Percentiles rank a stretch among this genome's conserved stretches.
Evolutionary conservation across 495 filamentous ascomycete genomes (phyloP).

Genomic region (Pseudoneurospora amorphoporcata): DNA sequence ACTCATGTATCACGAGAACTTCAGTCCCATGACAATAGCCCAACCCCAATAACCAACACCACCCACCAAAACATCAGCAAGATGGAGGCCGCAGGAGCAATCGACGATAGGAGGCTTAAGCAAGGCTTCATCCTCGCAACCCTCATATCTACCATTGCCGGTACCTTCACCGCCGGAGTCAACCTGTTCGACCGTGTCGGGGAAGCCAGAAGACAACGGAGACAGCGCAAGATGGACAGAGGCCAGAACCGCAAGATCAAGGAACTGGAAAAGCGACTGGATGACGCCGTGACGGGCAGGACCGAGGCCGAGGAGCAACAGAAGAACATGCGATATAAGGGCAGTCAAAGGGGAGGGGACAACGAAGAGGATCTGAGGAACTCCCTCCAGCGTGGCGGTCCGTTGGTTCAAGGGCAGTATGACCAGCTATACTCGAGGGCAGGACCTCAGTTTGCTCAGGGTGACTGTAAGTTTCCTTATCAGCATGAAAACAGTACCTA

Average conservation of each 20-base stretch:
- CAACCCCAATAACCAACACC: neutral
- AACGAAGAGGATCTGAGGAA: slow-evolving; percentile 14
- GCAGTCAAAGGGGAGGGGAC: neutral
- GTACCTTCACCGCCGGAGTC: slow-evolving; percentile 27
- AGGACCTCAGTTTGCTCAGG: slow-evolving; percentile 23
- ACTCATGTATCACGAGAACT: neutral
- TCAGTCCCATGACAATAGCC: neutral
- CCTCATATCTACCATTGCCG: slow-evolving; percentile 27
- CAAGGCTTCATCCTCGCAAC: slow-evolving; percentile 28
- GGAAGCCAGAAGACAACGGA: slow-evolving; percentile 24
- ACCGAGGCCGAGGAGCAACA: slow-evolving; percentile 8
- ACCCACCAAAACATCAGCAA: neutral
- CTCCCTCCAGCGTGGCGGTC: slow-evolving; percentile 19
- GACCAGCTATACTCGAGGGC: slow-evolving; percentile 16
- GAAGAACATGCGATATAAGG: neutral
- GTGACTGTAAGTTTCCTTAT: slow-evolving; percentile 18
- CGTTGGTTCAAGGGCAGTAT: slow-evolving; percentile 20
- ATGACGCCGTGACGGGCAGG: slow-evolving; percentile 13
- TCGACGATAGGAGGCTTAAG: slow-evolving; percentile 38
- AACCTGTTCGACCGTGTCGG: slow-evolving; percentile 26
- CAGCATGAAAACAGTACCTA: too few species aligned
- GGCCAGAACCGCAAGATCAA: slow-evolving; percentile 23
- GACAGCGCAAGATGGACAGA: slow-evolving; percentile 21
- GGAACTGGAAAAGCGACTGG: slow-evolving; percentile 26
- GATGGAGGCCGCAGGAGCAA: slow-evolving; percentile 51